Evolutionary conservation across 2,329 filamentous ascomycete genomes (phyloP).

Genomic region (Tolypocladium guangdongense): DNA sequence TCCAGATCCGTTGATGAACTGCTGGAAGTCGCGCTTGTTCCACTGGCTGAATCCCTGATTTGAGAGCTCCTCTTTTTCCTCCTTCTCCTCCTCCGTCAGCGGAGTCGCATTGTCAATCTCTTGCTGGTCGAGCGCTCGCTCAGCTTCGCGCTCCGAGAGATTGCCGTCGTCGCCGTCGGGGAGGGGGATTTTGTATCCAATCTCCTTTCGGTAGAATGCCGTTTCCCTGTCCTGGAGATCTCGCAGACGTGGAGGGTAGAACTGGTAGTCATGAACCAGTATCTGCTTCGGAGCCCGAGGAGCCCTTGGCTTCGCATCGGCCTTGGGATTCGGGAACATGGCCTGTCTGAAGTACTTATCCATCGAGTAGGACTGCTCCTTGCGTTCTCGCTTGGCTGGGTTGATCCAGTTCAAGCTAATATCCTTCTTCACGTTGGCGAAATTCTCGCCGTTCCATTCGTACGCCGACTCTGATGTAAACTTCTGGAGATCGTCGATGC

Average conservation of each 20-base stretch:
- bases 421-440: constrained; percentile 83
- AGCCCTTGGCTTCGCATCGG: constrained; percentile 85
- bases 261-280: constrained; percentile 89
- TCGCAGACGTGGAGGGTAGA: constrained; percentile 74
- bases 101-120: constrained; percentile 88
- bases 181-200: constrained; percentile 88
- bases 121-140: constrained; percentile 76
- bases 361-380: constrained; percentile 96
- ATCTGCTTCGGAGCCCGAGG: constrained; percentile 93
- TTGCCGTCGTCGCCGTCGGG: constrained; percentile 81
- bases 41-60: constrained; percentile 83
- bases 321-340: constrained; percentile 67
- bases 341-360: constrained; percentile 97
- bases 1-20: constrained; percentile 91
- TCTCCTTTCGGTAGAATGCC: constrained; percentile 90
- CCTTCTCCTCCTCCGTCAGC: constrained; percentile 79
- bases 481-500: constrained; percentile 93
- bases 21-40: constrained; percentile 96
- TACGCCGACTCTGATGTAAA: constrained; percentile 97
- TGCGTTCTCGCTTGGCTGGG: constrained; percentile 93
- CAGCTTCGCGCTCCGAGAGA: constrained; percentile 73
- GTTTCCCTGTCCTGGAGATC: constrained; percentile 96
- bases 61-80: constrained; percentile 73
- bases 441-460: constrained; percentile 97
- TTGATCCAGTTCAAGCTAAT: constrained; percentile 96